Evolutionary conservation across 2,329 filamentous ascomycete genomes (phyloP), one percentile per base, ranked within the genome.

Genomic region (Hawksworthiomyces lignivorus): DNA sequence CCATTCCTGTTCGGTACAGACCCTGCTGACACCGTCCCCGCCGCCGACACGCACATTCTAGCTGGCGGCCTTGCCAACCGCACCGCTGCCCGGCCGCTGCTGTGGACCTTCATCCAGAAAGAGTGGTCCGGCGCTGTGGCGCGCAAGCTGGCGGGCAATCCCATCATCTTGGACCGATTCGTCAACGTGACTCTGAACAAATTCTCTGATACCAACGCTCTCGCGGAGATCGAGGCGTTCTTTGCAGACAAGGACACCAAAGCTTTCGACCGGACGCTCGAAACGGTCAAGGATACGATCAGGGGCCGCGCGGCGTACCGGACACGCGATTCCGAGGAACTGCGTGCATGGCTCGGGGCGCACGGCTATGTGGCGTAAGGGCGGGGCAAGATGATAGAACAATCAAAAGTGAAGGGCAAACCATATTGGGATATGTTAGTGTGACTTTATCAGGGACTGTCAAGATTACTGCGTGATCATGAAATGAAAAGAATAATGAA

Each of bases 151-250:
- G 80, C 54, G 21, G 76, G 59, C 31, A 96, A 96, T 65, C 84
- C 87, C 49, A 83, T 96, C 22, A 78, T 96, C 4, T 70, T 96
- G 14, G 90, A 98, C 64, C 81, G 90, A 36, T 95, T 94, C 64
- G 67, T 98, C 53, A 81, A 85, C 52, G 70, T 84, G 52, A 80
- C 80, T 33, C 67, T 98, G 52, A 78, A 77, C 55, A 84, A 85
- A 57, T 97, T 94, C 59, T 77, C 85, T 4, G 81, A 87, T 53
- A 65, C 70, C 12, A 73, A 75, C 48, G 72, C 78, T 14, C 75
- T 87, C 48, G 71, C 79, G 50, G 87, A 96, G 41, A 92, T 98
- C 54, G 72, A 81, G 37, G 61, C 65, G 3, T 98, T 98, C 72
- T 98, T 97, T 70, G 72, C 76, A 53, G 75, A 76, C 54, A 94